Evolutionary conservation across 1,284 basidiomycete genomes (phyloP).

Genomic region (Omphalotus olearius): DNA sequence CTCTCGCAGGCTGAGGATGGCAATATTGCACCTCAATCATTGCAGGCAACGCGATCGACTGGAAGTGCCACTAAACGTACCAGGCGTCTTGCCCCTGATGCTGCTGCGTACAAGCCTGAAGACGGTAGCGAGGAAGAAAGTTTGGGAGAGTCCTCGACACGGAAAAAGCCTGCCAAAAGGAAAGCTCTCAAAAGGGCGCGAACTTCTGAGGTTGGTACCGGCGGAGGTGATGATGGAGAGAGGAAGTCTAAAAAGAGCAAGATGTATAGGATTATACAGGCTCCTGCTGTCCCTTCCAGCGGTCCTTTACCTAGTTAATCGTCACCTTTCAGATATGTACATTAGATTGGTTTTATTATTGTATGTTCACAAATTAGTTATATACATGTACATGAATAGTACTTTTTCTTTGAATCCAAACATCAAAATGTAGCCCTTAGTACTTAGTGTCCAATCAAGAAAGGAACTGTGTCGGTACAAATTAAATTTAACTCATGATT

Average conservation of each 20-base stretch:
- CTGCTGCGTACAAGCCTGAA: slow-evolving; percentile 37
- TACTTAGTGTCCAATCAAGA: no score
- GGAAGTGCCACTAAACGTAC: background rate
- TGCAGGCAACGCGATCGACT: background rate
- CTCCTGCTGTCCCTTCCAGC: background rate
- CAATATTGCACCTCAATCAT: background rate
- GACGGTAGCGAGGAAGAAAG: slow-evolving; percentile 26
- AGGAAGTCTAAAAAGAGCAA: slow-evolving; percentile 13
- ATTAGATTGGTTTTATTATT: background rate
- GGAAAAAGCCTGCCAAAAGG: slow-evolving; percentile 21
- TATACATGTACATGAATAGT: background rate
- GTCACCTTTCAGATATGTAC: background rate
- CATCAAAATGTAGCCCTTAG: no score
- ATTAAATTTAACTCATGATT: background rate
- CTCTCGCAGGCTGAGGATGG: background rate
- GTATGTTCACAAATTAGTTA: background rate
- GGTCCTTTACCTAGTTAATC: background rate
- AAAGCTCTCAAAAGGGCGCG: slow-evolving; percentile 29
- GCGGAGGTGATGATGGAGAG: slow-evolving; percentile 5
- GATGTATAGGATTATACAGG: slow-evolving; percentile 5
- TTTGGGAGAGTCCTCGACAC: slow-evolving; percentile 23
- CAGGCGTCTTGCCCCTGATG: slow-evolving; percentile 30
- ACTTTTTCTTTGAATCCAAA: no score
- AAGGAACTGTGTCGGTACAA: no score
- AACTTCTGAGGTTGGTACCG: slow-evolving; percentile 13